A percentile compares a stretch with the other conserved stretches of the same genome.
Evolutionary conservation across 106 monocot species (phyloP).

Genomic region (Xerophyta viscosa): DNA sequence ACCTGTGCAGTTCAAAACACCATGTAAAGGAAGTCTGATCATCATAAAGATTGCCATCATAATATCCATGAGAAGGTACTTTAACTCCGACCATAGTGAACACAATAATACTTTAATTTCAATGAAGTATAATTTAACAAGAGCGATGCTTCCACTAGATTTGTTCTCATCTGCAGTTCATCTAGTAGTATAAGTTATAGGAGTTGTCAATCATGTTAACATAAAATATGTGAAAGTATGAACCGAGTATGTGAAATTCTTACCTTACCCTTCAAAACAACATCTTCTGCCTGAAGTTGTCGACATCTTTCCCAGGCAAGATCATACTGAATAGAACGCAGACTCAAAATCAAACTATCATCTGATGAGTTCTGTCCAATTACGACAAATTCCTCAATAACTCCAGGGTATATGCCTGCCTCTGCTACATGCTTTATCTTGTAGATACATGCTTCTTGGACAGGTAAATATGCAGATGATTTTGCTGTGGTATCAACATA

Average conservation of each 20-base stretch:
- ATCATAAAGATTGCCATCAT: no score
- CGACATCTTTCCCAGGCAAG: conserved; percentile 93
- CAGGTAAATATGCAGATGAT: conserved; percentile 76
- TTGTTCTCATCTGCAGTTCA: no score
- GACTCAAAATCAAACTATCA: conserved; percentile 83
- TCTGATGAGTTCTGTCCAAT: conserved; percentile 59
- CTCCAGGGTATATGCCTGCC: conserved; percentile 79
- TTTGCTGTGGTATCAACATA: conserved; percentile 80
- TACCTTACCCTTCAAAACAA: conserved; percentile 90
- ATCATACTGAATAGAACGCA: conserved; percentile 79
- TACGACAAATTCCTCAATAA: conserved; percentile 76
- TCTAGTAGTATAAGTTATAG: no score
- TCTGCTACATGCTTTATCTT: conserved; percentile 72
- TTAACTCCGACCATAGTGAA: no score
- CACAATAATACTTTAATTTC: no score
- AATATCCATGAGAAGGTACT: no score
- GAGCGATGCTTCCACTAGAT: no score
- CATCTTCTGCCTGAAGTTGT: conserved; percentile 94
- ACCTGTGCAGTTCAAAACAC: conserved; percentile 40
- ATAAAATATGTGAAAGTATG: no score
- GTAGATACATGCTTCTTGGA: conserved; percentile 77
- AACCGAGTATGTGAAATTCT: no score
- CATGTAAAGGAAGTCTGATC: neutral
- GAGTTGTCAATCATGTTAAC: no score
- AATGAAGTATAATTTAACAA: no score